A percentile compares a stretch with the other conserved stretches of the same genome.
Conservation (phyloP, 75 land plant species). For the Gnetum montanum region DNA sequence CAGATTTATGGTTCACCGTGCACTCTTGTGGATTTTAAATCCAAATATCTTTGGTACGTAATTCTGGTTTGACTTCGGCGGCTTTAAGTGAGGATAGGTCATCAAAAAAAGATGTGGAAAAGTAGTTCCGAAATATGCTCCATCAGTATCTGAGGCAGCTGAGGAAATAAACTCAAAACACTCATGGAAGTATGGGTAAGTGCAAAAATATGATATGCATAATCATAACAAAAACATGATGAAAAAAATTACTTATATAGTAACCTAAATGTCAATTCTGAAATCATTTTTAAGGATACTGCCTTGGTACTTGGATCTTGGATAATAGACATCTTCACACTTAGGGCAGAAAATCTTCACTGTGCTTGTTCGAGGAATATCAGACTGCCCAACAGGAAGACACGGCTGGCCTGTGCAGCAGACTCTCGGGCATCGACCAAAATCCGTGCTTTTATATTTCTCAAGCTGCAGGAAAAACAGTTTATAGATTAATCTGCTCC, state of each 20-base stretch:
- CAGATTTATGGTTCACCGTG: constrained; percentile 13
- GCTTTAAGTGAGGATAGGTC: constrained; percentile 52
- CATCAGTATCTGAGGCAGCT: constrained; percentile 47
- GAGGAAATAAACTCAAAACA: background rate
- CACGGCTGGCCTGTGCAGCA: constrained; percentile 81
- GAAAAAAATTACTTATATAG: background rate
- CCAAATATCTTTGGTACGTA: constrained; percentile 66
- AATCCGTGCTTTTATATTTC: constrained; percentile 68
- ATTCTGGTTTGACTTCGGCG: constrained; percentile 37
- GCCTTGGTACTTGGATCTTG: constrained; percentile 51
- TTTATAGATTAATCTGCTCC: background rate
- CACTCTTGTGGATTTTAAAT: constrained; percentile 45
- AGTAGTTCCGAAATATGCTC: constrained; percentile 63
- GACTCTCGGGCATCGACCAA: constrained; percentile 80
- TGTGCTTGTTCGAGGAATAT: constrained; percentile 69
- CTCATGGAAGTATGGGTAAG: background rate
- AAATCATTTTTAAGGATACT: constrained; percentile 37
- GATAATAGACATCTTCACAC: constrained; percentile 81
- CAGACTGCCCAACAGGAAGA: constrained; percentile 80
- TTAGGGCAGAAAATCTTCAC: constrained; percentile 83
- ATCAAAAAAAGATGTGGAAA: constrained; percentile 65
- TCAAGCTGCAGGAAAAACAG: constrained; percentile 42
- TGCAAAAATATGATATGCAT: background rate
- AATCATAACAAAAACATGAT: background rate
- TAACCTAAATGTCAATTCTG: background rate